Conservation (phyloP, 225 moss, liverwort and hornwort genomes). For the Takakia lepidozioides region DNA sequence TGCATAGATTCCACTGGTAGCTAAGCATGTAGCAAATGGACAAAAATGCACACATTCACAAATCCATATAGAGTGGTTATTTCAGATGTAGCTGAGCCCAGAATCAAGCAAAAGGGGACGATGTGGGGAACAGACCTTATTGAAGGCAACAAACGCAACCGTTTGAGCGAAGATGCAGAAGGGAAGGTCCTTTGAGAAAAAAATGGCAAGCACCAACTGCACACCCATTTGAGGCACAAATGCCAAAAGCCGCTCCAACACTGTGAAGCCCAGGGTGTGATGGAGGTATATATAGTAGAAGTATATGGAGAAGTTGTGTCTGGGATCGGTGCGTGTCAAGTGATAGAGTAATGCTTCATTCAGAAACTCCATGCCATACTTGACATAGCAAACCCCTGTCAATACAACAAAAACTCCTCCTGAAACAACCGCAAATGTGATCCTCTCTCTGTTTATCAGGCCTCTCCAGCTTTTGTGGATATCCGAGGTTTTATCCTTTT, state of each 20-base stretch:
- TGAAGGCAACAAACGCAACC: constrained; percentile 89
- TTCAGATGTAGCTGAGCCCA: too few species aligned
- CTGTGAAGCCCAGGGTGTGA: constrained; percentile 44
- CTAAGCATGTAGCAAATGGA: too few species aligned
- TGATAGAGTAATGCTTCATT: constrained; percentile 85
- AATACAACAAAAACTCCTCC: constrained; percentile 63
- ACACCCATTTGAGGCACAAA: constrained; percentile 85
- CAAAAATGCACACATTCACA: too few species aligned
- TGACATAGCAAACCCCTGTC: constrained; percentile 60
- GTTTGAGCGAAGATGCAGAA: constrained; percentile 91
- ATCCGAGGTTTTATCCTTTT: constrained; percentile 3
- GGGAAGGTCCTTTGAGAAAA: constrained; percentile 74
- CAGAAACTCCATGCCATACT: constrained; percentile 72
- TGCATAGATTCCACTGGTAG: too few species aligned
- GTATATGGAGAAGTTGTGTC: constrained; percentile 96
- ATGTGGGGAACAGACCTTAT: constrained; percentile 51
- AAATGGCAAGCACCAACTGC: constrained; percentile 54
- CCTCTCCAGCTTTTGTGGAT: constrained; percentile 5
- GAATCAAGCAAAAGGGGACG: neutral
- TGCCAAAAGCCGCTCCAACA: constrained; percentile 61
- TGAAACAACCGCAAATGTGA: constrained; percentile 63
- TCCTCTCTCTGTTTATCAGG: constrained; percentile 51
- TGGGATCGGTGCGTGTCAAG: constrained; percentile 87
- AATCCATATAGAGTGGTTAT: too few species aligned
- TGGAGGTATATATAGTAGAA: constrained; percentile 87